These are phyloP conservation scores for Monosporascus sp. DNA, from an alignment of 2,329 filamentous ascomycete genomes.

Conservation along the genomic window DNA sequence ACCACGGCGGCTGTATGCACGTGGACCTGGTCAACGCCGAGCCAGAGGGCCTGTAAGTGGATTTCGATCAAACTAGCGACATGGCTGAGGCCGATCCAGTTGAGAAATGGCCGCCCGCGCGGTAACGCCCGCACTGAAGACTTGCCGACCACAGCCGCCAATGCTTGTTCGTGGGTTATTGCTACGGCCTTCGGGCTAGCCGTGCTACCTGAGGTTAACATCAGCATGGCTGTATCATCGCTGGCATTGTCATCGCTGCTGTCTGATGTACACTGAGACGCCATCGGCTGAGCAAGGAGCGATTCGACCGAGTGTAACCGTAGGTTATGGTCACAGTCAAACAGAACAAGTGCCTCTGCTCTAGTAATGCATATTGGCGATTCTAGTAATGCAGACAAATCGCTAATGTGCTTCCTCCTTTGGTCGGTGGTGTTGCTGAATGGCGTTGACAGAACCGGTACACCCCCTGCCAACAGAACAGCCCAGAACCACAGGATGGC, in stretches of 20 bases:
- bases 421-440: constrained; percentile 11
- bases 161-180: constrained; percentile 36
- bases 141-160: constrained; percentile 37
- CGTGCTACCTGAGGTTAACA: constrained; percentile 49
- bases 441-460: constrained; percentile 14
- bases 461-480: constrained; percentile 11
- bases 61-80: constrained; percentile 46
- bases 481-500: constrained; percentile 22
- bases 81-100: constrained; percentile 49
- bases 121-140: constrained; percentile 17
- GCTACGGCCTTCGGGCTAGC: constrained; percentile 45
- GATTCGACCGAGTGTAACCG: neutral
- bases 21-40: constrained; percentile 39
- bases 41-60: constrained; percentile 41
- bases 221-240: constrained; percentile 37
- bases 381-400: constrained; percentile 3
- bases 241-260: no score
- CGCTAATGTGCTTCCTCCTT: constrained; percentile 10
- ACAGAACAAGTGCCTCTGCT: constrained; percentile 2
- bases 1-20: constrained; percentile 36
- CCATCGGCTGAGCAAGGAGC: no score
- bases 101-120: constrained; percentile 31
- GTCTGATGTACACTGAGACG: no score
- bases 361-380: constrained; percentile 13
- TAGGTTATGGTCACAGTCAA: constrained; percentile 6